phyloP scores from a whole-genome alignment of 2,329 filamentous ascomycete species.

The Xylaria sp. region DNA sequence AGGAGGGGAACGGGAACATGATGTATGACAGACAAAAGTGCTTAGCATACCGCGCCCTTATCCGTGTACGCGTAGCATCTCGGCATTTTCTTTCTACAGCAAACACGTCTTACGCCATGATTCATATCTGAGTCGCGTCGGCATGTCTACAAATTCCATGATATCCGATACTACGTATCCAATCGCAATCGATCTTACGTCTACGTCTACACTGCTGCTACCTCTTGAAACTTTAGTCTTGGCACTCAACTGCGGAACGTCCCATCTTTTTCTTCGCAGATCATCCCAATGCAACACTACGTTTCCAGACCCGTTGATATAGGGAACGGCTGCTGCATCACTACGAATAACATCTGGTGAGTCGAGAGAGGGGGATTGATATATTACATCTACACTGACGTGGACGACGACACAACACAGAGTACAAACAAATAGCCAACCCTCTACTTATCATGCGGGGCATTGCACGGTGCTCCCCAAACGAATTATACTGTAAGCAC shows the following conservation, averaged over 20 bases:
- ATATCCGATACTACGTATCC: background rate
- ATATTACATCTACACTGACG: background rate
- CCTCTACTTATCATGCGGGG: background rate
- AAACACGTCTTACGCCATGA: slow-evolving; percentile 30
- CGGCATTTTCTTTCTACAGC: slow-evolving; percentile 28
- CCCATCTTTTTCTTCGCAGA: slow-evolving; percentile 17
- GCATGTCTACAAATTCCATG: slow-evolving; percentile 7
- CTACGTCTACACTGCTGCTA: background rate
- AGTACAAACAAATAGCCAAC: slow-evolving; percentile 6
- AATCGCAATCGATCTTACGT: background rate
- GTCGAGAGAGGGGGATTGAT: background rate
- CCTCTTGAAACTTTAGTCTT: slow-evolving; percentile 14
- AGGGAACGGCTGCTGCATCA: slow-evolving; percentile 1
- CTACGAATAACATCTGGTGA: slow-evolving; percentile 1
- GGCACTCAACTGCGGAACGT: slow-evolving; percentile 24
- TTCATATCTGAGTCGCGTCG: slow-evolving; percentile 32
- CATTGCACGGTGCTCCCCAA: slow-evolving; percentile 13
- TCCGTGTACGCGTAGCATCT: slow-evolving; percentile 22
- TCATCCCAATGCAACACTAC: slow-evolving; percentile 16
- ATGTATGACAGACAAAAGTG: background rate
- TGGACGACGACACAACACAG: background rate
- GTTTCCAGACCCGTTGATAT: slow-evolving; percentile 1
- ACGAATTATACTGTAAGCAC: background rate
- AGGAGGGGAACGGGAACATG: slow-evolving; percentile 2
- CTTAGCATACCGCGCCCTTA: slow-evolving; percentile 12